These are phyloP conservation scores for Canariomyces notabilis DNA, from an alignment of 2,329 filamentous ascomycete species.

Conservation along the genomic window DNA sequence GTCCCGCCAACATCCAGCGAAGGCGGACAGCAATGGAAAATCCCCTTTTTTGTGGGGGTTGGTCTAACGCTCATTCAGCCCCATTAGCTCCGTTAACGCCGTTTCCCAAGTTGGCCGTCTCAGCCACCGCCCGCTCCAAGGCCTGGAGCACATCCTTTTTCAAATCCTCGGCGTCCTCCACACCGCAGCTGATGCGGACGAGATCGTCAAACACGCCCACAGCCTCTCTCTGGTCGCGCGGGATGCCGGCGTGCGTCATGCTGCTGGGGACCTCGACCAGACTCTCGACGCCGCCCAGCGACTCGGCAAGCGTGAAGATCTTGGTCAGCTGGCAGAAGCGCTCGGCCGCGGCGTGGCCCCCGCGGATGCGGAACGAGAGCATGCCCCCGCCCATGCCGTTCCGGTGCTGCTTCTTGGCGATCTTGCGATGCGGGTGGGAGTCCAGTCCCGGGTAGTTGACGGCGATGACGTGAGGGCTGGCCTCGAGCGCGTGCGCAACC, in stretches of 20 bases:
- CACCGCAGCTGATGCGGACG: conserved; percentile 85
- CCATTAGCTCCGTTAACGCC: conserved; percentile 18
- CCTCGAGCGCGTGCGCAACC: conserved; percentile 71
- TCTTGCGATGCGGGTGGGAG: conserved; percentile 78
- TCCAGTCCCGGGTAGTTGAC: conserved; percentile 94
- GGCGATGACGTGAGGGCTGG: conserved; percentile 73
- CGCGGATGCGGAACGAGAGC: conserved; percentile 91
- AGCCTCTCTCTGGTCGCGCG: conserved; percentile 80
- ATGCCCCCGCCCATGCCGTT: conserved; percentile 94
- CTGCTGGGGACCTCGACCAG: conserved; percentile 86
- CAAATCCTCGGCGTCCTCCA: conserved; percentile 86
- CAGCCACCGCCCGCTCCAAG: conserved; percentile 64
- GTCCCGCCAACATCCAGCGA: not conserved
- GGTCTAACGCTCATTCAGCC: too few relatives aligned
- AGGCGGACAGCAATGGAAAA: too few relatives aligned
- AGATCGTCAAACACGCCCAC: conserved; percentile 94
- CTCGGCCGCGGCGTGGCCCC: conserved; percentile 79
- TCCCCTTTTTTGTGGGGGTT: not conserved
- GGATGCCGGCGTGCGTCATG: conserved; percentile 98
- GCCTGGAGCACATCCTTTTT: conserved; percentile 75
- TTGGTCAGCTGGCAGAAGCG: conserved; percentile 85
- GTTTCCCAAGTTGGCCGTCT: conserved; percentile 21
- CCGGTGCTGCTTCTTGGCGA: conserved; percentile 87
- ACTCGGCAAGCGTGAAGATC: conserved; percentile 92
- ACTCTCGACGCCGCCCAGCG: conserved; percentile 80